A percentile compares a stretch with the other conserved stretches of the same genome.
Evolutionary conservation across 73 alveolate species (phyloP).

Genomic region (Paramecium sonneborni): DNA sequence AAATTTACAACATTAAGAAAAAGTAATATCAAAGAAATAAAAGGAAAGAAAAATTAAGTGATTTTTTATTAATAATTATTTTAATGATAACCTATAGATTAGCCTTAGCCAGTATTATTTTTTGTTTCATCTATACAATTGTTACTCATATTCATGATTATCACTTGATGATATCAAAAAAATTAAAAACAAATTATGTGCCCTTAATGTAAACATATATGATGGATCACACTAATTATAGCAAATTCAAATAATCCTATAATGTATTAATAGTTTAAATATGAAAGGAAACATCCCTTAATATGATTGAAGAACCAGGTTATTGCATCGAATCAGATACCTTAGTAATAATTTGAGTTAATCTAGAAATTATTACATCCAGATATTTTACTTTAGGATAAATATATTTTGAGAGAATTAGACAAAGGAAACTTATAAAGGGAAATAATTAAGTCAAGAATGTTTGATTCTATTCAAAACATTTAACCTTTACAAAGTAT

Average conservation of each 20-base stretch:
- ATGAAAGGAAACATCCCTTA: conserved; percentile 7
- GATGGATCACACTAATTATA: conserved; percentile 21
- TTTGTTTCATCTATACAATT: conserved; percentile 4
- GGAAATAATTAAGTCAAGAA: background rate
- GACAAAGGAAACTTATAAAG: conserved; percentile 25
- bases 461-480: conserved; percentile 26
- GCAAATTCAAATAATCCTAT: conserved; percentile 3
- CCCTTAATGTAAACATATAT: background rate
- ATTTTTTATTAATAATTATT: background rate
- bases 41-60: background rate
- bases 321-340: conserved; percentile 54
- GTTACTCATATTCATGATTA: background rate
- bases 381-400: background rate
- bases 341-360: background rate
- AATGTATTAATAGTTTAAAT: background rate
- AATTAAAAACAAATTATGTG: background rate
- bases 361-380: conserved; percentile 27
- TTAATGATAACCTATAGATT: background rate
- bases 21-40: too few relatives aligned
- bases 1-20: too few relatives aligned
- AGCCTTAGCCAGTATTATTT: background rate
- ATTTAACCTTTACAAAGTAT: background rate
- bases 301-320: conserved; percentile 40
- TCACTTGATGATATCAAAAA: background rate
- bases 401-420: conserved; percentile 31